phyloP scores from a whole-genome alignment of 441 rosid species.

The Isatis lusitanica region DNA sequence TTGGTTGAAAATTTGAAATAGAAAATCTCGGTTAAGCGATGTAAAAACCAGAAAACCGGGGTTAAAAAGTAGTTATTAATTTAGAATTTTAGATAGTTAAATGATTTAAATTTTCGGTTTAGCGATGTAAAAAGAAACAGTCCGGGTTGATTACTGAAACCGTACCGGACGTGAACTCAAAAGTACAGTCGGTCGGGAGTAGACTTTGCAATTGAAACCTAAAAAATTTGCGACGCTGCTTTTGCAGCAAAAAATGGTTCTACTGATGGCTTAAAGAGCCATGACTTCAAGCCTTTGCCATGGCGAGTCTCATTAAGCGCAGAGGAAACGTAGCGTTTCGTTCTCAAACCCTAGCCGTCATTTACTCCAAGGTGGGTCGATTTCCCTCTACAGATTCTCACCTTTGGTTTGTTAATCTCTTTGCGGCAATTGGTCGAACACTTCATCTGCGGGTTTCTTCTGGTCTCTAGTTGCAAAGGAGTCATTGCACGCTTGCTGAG shows the following conservation, averaged over 20 bases:
- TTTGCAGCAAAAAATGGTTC: constrained; percentile 2
- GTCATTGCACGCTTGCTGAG: constrained; percentile 39
- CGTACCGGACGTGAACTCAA: constrained; percentile 17
- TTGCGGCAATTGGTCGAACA: constrained; percentile 57
- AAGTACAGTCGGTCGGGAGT: neutral
- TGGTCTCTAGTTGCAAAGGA: constrained; percentile 41
- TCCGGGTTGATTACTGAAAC: neutral
- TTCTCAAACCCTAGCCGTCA: constrained; percentile 42
- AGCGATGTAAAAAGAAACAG: neutral
- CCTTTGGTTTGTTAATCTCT: constrained; percentile 4
- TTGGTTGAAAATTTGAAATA: too few species aligned
- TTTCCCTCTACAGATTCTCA: neutral
- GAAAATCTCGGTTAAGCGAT: too few species aligned
- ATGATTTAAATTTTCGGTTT: neutral
- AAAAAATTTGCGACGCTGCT: constrained; percentile 1
- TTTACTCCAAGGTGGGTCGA: constrained; percentile 48
- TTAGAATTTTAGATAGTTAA: too few species aligned
- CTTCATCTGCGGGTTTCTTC: constrained; percentile 20
- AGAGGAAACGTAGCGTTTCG: constrained; percentile 39
- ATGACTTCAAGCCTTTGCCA: constrained; percentile 36
- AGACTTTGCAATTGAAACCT: constrained; percentile 17
- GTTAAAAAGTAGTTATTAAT: too few species aligned
- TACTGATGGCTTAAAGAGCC: constrained; percentile 39
- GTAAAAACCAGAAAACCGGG: too few species aligned
- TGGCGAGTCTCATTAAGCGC: constrained; percentile 47